Conservation (phyloP, 805 yeast genomes). For the Schwanniomyces sp. region DNA sequence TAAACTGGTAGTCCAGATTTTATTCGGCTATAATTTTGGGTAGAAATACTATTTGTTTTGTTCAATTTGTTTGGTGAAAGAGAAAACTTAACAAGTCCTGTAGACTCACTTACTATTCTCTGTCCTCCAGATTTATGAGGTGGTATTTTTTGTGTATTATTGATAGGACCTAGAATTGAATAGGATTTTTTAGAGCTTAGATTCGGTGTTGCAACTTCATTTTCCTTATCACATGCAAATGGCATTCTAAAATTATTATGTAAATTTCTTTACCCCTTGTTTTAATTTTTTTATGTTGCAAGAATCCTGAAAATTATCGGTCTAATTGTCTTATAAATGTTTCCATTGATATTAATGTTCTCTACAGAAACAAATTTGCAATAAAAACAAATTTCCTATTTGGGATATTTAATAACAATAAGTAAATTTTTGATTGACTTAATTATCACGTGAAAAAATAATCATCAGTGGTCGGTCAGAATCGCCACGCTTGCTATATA, state of each 20-base stretch:
- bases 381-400: conserved; percentile 3
- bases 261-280: not conserved
- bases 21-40: conserved; percentile 3
- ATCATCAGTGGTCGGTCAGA: not conserved
- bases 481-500: conserved; percentile 10
- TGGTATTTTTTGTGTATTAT: not conserved
- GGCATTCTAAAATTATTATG: not conserved
- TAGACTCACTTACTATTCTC: conserved; percentile 48
- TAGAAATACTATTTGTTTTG: not conserved
- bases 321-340: not conserved
- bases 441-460: conserved; percentile 6
- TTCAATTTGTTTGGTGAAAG: conserved; percentile 13
- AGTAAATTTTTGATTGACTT: not conserved
- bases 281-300: not conserved
- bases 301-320: not conserved
- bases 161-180: conserved; percentile 11
- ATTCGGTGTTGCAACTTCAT: conserved; percentile 6
- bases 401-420: conserved; percentile 9
- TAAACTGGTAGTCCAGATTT: conserved; percentile 33
- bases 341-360: not conserved
- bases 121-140: conserved; percentile 3
- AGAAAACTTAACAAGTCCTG: conserved; percentile 51
- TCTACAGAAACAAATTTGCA: conserved; percentile 1
- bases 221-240: conserved; percentile 4
- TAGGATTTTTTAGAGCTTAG: conserved; percentile 12